phyloP scores from a whole-genome alignment of 1,139 yeast genomes.

The Ogataea hybrid region DNA sequence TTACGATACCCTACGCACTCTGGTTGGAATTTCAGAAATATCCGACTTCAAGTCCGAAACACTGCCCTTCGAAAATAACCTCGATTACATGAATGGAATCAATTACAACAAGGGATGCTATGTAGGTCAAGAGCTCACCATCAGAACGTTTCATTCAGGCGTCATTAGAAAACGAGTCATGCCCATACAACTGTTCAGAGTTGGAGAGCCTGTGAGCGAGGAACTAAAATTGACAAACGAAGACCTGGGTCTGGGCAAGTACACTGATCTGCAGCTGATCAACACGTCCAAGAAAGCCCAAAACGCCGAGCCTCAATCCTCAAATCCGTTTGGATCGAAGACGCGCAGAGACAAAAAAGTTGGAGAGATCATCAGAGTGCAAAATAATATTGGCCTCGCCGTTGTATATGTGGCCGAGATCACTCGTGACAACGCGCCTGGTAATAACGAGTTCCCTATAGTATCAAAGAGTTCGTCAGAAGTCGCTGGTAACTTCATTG shows the following conservation, averaged over 20 bases:
- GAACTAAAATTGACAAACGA: constrained; percentile 19
- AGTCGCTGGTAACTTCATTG: constrained; percentile 33
- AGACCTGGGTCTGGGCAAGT: constrained; percentile 21
- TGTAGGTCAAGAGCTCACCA: constrained; percentile 93
- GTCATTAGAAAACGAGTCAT: constrained; percentile 76
- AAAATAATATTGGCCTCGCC: constrained; percentile 68
- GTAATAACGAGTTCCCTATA: constrained; percentile 21
- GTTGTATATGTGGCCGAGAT: constrained; percentile 49
- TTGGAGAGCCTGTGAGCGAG: constrained; percentile 22
- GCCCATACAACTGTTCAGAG: constrained; percentile 56
- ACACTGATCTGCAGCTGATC: constrained; percentile 23
- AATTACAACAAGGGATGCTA: constrained; percentile 93
- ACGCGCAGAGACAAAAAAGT: constrained; percentile 35
- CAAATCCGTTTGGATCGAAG: constrained; percentile 26
- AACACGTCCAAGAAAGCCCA: constrained; percentile 2
- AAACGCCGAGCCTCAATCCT: constrained; percentile 19
- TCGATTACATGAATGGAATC: constrained; percentile 81
- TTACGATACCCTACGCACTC: constrained; percentile 20
- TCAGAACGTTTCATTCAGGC: constrained; percentile 83
- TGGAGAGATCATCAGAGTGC: constrained; percentile 57
- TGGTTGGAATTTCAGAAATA: constrained; percentile 37
- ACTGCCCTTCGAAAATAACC: constrained; percentile 80
- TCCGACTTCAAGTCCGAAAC: constrained; percentile 39
- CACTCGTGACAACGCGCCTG: constrained; percentile 26
- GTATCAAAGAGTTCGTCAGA: constrained; percentile 12